Percentiles rank a stretch among this genome's conserved stretches.
phyloP scores from a whole-genome alignment of 257 asterid genomes.

The Nicotiana sylvestris region DNA sequence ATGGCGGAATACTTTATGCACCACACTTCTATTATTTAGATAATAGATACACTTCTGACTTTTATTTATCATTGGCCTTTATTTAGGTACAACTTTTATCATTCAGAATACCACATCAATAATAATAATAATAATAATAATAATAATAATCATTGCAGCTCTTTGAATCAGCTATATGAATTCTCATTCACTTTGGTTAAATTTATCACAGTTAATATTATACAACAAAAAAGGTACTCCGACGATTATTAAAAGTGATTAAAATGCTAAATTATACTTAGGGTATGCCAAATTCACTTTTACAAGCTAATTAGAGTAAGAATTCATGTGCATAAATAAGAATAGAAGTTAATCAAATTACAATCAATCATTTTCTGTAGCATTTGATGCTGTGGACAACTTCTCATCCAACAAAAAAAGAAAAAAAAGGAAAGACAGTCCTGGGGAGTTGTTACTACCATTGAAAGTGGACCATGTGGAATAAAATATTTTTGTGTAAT shows the following conservation, averaged over 20 bases:
- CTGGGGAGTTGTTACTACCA: constrained; percentile 5
- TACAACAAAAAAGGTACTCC: no score
- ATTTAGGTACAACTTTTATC: no score
- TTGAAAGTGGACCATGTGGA: constrained; percentile 4
- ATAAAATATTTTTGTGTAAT: neutral
- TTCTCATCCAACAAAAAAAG: neutral
- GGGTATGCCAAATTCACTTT: neutral
- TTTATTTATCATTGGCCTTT: no score
- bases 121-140: no score
- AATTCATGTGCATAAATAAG: neutral
- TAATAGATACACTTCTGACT: no score
- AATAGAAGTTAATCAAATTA: neutral
- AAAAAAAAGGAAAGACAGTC: neutral
- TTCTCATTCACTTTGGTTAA: neutral
- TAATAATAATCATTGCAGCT: neutral
- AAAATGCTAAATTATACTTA: no score
- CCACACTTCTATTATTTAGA: no score
- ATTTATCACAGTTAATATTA: no score
- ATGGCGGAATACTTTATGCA: no score
- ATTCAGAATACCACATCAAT: no score
- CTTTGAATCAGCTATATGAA: neutral
- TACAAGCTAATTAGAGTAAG: neutral
- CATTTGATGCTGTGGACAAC: no score
- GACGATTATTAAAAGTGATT: no score
- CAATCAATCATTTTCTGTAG: neutral